These are phyloP conservation scores for Pseudozyma thailandica DNA, from an alignment of 1,284 basidiomycete species.

Conservation along the genomic window DNA sequence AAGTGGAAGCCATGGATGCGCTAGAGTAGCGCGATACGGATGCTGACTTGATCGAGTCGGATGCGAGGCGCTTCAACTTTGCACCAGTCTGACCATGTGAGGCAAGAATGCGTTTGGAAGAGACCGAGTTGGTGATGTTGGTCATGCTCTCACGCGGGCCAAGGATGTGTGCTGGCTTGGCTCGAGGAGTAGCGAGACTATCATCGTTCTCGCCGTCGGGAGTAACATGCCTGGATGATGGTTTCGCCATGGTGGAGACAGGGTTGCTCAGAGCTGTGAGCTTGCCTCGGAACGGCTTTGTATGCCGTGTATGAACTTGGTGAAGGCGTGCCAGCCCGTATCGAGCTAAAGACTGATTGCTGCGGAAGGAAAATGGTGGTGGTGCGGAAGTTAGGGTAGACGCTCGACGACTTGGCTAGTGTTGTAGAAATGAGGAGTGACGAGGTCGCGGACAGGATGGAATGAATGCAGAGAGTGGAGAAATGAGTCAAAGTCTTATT, in stretches of 20 bases:
- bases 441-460: no score
- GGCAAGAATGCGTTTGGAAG: conserved; percentile 36
- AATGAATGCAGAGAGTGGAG: no score
- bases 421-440: no score
- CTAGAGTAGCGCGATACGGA: conserved; percentile 6
- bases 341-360: no score
- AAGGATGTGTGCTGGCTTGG: conserved; percentile 16
- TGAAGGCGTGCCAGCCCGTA: no score
- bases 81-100: conserved; percentile 23
- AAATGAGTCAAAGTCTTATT: no score
- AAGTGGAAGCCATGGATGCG: conserved; percentile 22
- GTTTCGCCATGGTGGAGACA: conserved; percentile 14
- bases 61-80: conserved; percentile 8
- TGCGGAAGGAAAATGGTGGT: no score
- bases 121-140: conserved; percentile 43
- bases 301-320: no score
- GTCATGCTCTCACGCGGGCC: conserved; percentile 30
- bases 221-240: conserved; percentile 27
- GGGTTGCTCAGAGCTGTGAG: not conserved
- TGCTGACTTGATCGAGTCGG: conserved; percentile 9
- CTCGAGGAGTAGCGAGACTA: conserved; percentile 26
- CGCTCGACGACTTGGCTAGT: no score
- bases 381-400: no score
- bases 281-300: no score
- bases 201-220: conserved; percentile 39